Evolutionary conservation across 805 yeast genomes (phyloP).

Genomic region (Yarrowia sp.): DNA sequence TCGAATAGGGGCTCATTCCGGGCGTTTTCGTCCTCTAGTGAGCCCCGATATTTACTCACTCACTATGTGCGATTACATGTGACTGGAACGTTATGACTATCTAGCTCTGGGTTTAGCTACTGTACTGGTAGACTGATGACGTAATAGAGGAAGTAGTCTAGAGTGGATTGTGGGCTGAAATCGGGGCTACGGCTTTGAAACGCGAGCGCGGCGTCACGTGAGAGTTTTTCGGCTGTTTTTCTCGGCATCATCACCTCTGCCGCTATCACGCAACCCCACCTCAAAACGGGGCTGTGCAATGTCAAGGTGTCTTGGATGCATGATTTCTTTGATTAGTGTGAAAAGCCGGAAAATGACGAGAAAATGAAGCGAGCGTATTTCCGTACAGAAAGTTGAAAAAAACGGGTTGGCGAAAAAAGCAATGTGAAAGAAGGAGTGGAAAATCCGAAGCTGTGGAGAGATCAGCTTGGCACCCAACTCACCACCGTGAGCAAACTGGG

Average conservation of each 20-base stretch:
- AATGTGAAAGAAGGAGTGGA: not conserved
- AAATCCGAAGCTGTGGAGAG: not conserved
- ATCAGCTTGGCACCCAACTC: too few species aligned
- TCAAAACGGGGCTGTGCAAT: slow-evolving; percentile 19
- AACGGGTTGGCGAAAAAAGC: too few species aligned
- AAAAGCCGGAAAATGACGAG: not conserved
- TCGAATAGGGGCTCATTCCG: too few species aligned
- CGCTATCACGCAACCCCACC: not conserved
- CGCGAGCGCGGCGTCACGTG: not conserved
- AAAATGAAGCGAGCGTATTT: too few species aligned
- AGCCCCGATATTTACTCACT: not conserved
- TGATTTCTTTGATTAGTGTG: not conserved
- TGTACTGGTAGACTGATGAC: not conserved
- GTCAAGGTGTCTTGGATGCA: slow-evolving; percentile 11
- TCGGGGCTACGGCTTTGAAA: too few species aligned
- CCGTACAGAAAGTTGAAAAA: too few species aligned
- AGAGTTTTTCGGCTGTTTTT: not conserved
- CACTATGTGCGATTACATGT: slow-evolving; percentile 8
- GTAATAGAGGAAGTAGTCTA: not conserved
- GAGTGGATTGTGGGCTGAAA: too few species aligned
- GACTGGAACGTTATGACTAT: not conserved
- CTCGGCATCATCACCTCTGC: not conserved
- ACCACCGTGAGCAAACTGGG: too few species aligned
- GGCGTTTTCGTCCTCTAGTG: not conserved
- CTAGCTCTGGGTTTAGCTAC: slow-evolving; percentile 4